Evolutionary conservation across 139 green algal species (phyloP).

Genomic region (Micractinium sp.): DNA sequence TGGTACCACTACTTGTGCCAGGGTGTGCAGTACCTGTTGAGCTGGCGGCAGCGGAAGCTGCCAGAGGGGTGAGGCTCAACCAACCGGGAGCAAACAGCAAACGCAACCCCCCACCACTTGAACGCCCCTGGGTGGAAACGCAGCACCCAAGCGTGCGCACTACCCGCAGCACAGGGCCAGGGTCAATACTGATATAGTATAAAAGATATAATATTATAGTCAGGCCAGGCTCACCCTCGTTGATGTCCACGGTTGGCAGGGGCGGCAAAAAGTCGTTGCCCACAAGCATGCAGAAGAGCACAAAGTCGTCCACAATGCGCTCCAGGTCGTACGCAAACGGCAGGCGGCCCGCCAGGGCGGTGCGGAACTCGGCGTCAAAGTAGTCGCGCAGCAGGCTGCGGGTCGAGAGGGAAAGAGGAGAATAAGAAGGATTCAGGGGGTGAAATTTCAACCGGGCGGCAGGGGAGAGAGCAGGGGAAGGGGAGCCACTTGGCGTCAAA

Average conservation of each 20-base stretch:
- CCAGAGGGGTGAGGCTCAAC: too few species aligned
- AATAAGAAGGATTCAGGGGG: background rate
- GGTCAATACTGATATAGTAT: too few species aligned
- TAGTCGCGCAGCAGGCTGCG: constrained; percentile 90
- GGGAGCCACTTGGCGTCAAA: too few species aligned
- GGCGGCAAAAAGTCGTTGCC: constrained; percentile 97
- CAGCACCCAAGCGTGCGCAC: too few species aligned
- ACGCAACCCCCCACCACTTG: too few species aligned
- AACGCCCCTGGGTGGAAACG: too few species aligned
- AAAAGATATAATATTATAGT: background rate
- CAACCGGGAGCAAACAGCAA: too few species aligned
- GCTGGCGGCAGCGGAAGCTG: too few species aligned
- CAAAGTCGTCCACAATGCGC: constrained; percentile 93
- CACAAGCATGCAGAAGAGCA: constrained; percentile 96
- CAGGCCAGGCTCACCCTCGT: constrained; percentile 71
- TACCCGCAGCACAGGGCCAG: too few species aligned
- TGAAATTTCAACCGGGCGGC: background rate
- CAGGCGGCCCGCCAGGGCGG: constrained; percentile 11
- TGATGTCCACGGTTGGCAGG: constrained; percentile 91
- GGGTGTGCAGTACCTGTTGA: too few species aligned
- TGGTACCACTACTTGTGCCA: too few species aligned
- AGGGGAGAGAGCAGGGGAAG: background rate
- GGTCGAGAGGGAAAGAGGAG: background rate
- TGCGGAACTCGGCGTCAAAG: constrained; percentile 81
- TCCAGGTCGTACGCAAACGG: constrained; percentile 77